phyloP scores from a whole-genome alignment of 306 rosid species.

The Cucumis sativus region Cucumber_9930_V3 NC_026657.2:3308001-3308500 shows the following conservation, averaged over 20 bases:
- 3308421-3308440: background rate
- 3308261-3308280: constrained; percentile 7
- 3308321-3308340: constrained; percentile 76
- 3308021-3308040: background rate
- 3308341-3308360: constrained; percentile 92
- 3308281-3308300: constrained; percentile 84
- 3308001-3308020: background rate
- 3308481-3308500: constrained; percentile 95
- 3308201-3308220: background rate
- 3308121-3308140: background rate
- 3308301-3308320: constrained; percentile 97
- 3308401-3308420: background rate
- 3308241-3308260: background rate
- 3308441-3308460: background rate
- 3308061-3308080: background rate
- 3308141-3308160: background rate
- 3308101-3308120: background rate
- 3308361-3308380: constrained; percentile 86
- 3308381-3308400: constrained; percentile 9
- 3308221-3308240: constrained; percentile 2
- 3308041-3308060: background rate
- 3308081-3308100: background rate
- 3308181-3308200: background rate
- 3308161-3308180: background rate
- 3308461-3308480: constrained; percentile 22